Conservation (phyloP, 2,329 filamentous ascomycete species). For the Claviceps humidiphila region DNA sequence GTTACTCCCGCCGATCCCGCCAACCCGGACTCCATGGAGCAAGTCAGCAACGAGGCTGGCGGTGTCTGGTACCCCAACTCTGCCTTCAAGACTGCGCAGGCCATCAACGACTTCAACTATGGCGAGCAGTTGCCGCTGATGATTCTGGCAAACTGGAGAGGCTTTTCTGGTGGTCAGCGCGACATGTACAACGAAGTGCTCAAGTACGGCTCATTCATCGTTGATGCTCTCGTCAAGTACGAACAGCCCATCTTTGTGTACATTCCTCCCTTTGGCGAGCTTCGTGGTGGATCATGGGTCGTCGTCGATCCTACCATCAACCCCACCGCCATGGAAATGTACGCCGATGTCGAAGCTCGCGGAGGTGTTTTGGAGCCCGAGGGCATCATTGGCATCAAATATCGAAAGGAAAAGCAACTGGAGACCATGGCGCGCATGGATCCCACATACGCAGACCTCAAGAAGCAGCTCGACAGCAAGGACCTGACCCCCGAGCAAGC, state of each 20-base stretch:
- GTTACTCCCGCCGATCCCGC: slow-evolving; percentile 91
- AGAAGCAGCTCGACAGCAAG: slow-evolving; percentile 54
- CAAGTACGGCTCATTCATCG: slow-evolving; percentile 98
- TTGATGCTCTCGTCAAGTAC: slow-evolving; percentile 94
- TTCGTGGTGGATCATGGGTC: slow-evolving; percentile 98
- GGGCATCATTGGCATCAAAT: slow-evolving; percentile 98
- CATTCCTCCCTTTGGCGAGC: slow-evolving; percentile 90
- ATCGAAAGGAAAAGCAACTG: slow-evolving; percentile 91
- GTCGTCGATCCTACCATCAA: slow-evolving; percentile 99
- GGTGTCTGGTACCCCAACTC: slow-evolving; percentile 99
- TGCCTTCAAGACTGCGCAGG: slow-evolving; percentile 98
- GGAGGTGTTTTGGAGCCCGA: slow-evolving; percentile 97
- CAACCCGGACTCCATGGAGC: slow-evolving; percentile 96
- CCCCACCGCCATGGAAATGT: slow-evolving; percentile 96
- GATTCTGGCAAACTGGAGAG: slow-evolving; percentile 99
- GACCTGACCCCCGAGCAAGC: slow-evolving; percentile 60
- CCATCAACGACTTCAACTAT: slow-evolving; percentile 97
- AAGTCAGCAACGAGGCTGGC: slow-evolving; percentile 86
- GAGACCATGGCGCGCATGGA: slow-evolving; percentile 95
- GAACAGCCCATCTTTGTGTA: slow-evolving; percentile 99
- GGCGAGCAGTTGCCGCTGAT: slow-evolving; percentile 96
- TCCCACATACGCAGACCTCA: slow-evolving; percentile 66
- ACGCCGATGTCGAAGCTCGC: slow-evolving; percentile 85
- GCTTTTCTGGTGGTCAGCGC: slow-evolving; percentile 97
- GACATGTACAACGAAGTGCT: slow-evolving; percentile 99